Conservation (phyloP, 2,329 filamentous ascomycete species). For the Curvularia sp. region DNA sequence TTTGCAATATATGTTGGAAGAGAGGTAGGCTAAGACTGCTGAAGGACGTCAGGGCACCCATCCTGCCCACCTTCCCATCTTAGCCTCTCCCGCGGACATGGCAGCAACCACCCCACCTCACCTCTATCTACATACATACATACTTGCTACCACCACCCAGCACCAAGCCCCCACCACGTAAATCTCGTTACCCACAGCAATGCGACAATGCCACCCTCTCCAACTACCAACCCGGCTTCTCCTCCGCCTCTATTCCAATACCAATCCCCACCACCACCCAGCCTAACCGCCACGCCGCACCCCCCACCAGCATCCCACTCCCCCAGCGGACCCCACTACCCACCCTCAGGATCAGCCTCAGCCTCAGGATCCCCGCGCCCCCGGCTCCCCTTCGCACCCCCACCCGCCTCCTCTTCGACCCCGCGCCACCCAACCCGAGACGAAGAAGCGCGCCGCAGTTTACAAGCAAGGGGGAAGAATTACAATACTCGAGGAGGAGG, state of each 20-base stretch:
- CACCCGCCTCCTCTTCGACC: not conserved
- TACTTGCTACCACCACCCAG: not conserved
- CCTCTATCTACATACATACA: not conserved
- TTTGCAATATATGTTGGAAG: not conserved
- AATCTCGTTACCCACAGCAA: constrained; percentile 4
- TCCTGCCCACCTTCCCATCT: constrained; percentile 30
- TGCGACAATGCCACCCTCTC: constrained; percentile 10
- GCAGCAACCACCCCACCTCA: not conserved
- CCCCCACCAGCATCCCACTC: not conserved
- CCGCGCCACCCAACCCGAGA: not conserved
- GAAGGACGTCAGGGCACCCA: not conserved
- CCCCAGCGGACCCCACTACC: not conserved
- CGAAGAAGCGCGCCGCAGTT: constrained; percentile 31
- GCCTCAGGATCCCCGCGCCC: not conserved
- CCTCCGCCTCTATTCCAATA: not conserved
- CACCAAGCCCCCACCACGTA: not conserved
- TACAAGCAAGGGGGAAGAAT: constrained; percentile 34
- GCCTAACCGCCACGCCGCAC: not conserved
- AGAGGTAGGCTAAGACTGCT: not conserved
- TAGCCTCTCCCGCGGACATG: constrained; percentile 30
- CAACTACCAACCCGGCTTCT: not conserved
- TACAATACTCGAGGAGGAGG: not conserved
- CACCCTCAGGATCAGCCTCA: not conserved
- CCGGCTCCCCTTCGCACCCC: too few species aligned
- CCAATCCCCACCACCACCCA: not conserved